These are phyloP conservation scores for Trichosporon faecale DNA, from an alignment of 1,284 basidiomycete genomes.

Conservation along the genomic window DNA sequence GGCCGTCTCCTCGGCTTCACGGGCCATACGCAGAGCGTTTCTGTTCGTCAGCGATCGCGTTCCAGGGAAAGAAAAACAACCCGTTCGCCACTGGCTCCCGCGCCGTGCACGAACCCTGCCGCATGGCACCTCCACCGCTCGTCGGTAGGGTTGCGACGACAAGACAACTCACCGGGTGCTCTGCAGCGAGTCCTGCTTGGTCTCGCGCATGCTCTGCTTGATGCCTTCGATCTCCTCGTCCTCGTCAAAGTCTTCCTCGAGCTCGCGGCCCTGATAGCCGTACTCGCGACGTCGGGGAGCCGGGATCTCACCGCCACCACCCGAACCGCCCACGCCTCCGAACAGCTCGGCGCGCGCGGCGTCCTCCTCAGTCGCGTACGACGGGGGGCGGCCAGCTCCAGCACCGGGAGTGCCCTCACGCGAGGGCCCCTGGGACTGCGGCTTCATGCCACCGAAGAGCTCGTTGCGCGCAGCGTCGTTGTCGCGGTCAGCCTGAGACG, in stretches of 20 bases:
- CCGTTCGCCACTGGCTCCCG: background rate
- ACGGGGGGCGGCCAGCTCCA: background rate
- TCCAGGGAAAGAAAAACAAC: slow-evolving; percentile 2
- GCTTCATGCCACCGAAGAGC: slow-evolving; percentile 38
- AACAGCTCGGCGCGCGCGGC: slow-evolving; percentile 64
- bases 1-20: slow-evolving; percentile 95
- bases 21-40: slow-evolving; percentile 87
- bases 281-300: slow-evolving; percentile 50
- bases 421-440: background rate
- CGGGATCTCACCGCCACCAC: slow-evolving; percentile 40
- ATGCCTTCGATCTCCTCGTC: slow-evolving; percentile 97
- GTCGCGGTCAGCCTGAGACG: slow-evolving; percentile 7
- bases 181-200: slow-evolving; percentile 90
- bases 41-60: slow-evolving; percentile 25
- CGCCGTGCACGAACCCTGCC: background rate
- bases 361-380: slow-evolving; percentile 44
- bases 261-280: slow-evolving; percentile 49
- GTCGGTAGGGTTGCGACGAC: slow-evolving; percentile 15
- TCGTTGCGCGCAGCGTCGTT: slow-evolving; percentile 65
- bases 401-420: background rate
- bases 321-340: slow-evolving; percentile 46
- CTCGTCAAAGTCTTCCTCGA: slow-evolving; percentile 65
- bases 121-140: slow-evolving; percentile 5
- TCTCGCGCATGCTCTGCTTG: slow-evolving; percentile 83
- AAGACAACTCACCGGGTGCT: slow-evolving; percentile 61